Evolutionary conservation across 345 rosid genomes (phyloP).

Genomic region (Corymbia maculata): DNA sequence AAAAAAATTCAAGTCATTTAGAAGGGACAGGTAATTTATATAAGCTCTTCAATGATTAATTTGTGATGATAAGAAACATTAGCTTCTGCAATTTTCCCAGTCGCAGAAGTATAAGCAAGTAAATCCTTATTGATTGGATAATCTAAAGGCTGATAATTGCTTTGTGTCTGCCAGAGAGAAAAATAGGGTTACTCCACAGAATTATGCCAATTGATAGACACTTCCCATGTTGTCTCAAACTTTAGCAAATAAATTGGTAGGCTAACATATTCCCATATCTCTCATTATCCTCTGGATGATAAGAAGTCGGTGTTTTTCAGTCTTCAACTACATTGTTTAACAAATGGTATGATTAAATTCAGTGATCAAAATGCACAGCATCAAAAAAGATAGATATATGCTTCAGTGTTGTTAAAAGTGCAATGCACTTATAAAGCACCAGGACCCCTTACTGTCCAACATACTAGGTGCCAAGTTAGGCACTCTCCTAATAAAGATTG

Average conservation of each 20-base stretch:
- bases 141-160: neutral
- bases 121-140: neutral
- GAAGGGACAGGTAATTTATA: neutral
- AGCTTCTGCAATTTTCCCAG: neutral
- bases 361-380: neutral
- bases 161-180: neutral
- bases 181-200: neutral
- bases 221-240: neutral
- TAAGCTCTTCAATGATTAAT: neutral
- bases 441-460: neutral
- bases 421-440: neutral
- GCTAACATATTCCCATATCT: neutral
- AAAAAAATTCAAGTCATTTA: neutral
- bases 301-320: neutral
- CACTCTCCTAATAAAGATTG: neutral
- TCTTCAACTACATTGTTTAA: neutral
- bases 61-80: neutral
- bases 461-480: neutral
- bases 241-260: neutral
- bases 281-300: neutral
- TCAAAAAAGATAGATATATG: neutral
- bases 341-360: neutral
- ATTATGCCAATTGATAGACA: neutral
- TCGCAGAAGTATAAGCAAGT: neutral
- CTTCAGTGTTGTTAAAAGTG: neutral